Percentiles rank a stretch among this genome's conserved stretches.
Evolutionary conservation across 2,329 filamentous ascomycete genomes (phyloP).

Genomic region (Aspergillus carbonarius): DNA sequence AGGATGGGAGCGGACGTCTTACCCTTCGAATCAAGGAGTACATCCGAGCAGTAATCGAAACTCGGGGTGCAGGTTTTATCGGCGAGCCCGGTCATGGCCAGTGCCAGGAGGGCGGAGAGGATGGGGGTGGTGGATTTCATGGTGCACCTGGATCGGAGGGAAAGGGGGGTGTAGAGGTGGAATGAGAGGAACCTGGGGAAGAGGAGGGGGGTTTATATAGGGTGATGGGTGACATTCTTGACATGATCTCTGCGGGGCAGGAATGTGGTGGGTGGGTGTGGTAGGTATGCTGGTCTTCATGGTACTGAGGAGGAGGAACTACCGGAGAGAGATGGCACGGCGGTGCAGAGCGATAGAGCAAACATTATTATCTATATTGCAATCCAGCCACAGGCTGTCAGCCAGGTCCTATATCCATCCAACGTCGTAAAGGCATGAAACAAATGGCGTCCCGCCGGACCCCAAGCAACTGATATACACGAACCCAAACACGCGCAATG

Average conservation of each 20-base stretch:
- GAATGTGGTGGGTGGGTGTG: not conserved
- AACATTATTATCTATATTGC: not conserved
- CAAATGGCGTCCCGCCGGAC: not conserved
- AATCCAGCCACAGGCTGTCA: not conserved
- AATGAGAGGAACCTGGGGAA: not conserved
- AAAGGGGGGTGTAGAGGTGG: not conserved
- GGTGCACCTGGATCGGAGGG: not conserved
- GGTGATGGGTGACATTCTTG: not conserved
- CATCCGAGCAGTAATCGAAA: constrained; percentile 36
- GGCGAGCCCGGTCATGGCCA: constrained; percentile 21
- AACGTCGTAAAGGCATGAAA: constrained; percentile 3
- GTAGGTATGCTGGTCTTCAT: not conserved
- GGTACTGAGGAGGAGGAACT: not conserved
- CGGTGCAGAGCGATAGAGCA: not conserved
- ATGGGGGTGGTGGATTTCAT: constrained; percentile 27
- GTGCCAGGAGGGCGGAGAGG: constrained; percentile 19
- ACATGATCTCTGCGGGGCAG: not conserved
- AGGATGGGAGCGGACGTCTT: not conserved
- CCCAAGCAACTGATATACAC: not conserved
- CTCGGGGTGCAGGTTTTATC: constrained; percentile 35
- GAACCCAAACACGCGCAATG: not conserved
- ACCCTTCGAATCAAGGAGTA: constrained; percentile 32
- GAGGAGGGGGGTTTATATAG: not conserved
- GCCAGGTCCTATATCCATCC: not conserved
- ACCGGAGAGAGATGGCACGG: no score